Evolutionary conservation across 129 eudicot genomes (phyloP).

Genomic region (Escallonia herrerae): DNA sequence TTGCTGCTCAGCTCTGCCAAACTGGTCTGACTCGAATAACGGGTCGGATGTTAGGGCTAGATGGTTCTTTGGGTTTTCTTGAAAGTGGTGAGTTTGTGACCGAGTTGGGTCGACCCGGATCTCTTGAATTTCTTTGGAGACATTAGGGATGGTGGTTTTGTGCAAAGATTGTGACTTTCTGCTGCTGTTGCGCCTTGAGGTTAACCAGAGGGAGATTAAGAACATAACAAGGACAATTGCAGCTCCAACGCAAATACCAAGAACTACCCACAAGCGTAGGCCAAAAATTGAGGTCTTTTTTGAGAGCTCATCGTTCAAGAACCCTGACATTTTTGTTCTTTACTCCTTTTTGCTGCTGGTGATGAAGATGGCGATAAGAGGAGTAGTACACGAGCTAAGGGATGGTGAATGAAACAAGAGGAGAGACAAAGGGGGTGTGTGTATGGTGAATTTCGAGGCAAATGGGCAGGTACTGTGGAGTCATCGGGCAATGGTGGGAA

Average conservation of each 20-base stretch:
- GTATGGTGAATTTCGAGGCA: neutral
- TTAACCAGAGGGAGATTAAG: constrained; percentile 64
- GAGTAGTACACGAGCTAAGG: too few relatives aligned
- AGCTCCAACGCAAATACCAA: constrained; percentile 78
- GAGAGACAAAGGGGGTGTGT: neutral
- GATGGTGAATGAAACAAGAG: neutral
- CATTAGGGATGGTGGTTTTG: constrained; percentile 51
- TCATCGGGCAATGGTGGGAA: neutral
- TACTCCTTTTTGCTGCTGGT: too few relatives aligned
- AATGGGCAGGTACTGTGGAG: neutral
- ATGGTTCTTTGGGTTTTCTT: constrained; percentile 17
- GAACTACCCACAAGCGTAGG: constrained; percentile 62
- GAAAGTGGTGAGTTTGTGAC: neutral
- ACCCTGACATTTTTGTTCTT: constrained; percentile 5
- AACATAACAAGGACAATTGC: constrained; percentile 60
- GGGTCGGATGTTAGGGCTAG: constrained; percentile 9
- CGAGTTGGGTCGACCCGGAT: constrained; percentile 59
- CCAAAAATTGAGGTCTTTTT: constrained; percentile 66
- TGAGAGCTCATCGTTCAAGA: constrained; percentile 59
- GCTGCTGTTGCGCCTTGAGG: constrained; percentile 41
- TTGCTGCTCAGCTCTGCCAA: constrained; percentile 27
- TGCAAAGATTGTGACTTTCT: constrained; percentile 17
- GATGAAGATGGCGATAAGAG: too few relatives aligned
- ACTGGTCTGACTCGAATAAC: constrained; percentile 20
- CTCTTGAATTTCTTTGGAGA: constrained; percentile 70